Conservation (phyloP, 768 basidiomycete genomes). For the Coprinopsis sp. region DNA sequence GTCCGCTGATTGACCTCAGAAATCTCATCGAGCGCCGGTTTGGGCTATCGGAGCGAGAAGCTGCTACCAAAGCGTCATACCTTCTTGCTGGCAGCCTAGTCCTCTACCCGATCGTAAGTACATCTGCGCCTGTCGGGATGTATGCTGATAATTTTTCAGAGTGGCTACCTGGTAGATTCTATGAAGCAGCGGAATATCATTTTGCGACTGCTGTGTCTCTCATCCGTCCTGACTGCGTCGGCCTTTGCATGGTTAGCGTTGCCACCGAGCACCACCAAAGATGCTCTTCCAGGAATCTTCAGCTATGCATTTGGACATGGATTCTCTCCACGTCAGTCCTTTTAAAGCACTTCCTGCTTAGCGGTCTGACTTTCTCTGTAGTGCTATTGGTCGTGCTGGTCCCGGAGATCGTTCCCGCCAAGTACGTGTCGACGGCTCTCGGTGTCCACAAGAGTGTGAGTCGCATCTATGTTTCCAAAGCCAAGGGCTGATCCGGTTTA, state of each 20-base stretch:
- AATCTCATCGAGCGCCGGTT: constrained; percentile 73
- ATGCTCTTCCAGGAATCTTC: constrained; percentile 57
- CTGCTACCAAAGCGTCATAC: constrained; percentile 64
- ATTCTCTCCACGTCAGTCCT: constrained; percentile 59
- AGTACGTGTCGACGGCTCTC: constrained; percentile 74
- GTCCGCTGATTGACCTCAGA: too few species aligned
- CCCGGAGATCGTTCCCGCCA: constrained; percentile 61
- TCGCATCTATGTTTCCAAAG: not conserved
- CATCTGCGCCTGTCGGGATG: constrained; percentile 15
- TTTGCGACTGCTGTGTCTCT: constrained; percentile 50
- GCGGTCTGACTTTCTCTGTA: constrained; percentile 21
- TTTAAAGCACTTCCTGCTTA: not conserved
- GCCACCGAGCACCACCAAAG: constrained; percentile 52
- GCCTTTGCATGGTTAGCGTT: constrained; percentile 66
- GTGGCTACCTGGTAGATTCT: constrained; percentile 62
- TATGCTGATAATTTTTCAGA: constrained; percentile 29
- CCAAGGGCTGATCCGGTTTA: not conserved
- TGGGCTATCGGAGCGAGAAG: constrained; percentile 50
- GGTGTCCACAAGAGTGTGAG: constrained; percentile 76
- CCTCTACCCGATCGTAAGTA: constrained; percentile 59
- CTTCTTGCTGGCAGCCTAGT: constrained; percentile 65
- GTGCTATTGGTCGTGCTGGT: constrained; percentile 74
- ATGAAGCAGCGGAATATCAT: constrained; percentile 54
- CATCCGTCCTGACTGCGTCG: constrained; percentile 54
- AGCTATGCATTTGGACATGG: constrained; percentile 67